Evolutionary conservation across 1,284 basidiomycete species (phyloP).

Genomic region (Marasmius sp.): DNA sequence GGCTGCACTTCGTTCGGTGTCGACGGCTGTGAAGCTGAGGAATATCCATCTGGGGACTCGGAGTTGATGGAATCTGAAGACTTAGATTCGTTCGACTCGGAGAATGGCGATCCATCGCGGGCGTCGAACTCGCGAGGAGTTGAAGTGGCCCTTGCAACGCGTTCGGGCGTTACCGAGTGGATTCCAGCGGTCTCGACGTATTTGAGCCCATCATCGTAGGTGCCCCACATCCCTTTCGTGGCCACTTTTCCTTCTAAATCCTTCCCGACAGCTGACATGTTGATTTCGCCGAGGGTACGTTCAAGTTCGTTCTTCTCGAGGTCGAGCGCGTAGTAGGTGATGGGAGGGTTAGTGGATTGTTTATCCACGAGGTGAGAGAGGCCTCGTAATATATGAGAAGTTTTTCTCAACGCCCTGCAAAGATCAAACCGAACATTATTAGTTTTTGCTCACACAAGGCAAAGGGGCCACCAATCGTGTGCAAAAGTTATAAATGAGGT

Average conservation of each 20-base stretch:
- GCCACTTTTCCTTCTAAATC: slow-evolving; percentile 68
- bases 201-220: slow-evolving; percentile 81
- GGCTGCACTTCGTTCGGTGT: slow-evolving; percentile 34
- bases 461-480: background rate
- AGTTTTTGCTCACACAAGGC: background rate
- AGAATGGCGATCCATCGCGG: slow-evolving; percentile 30
- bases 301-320: slow-evolving; percentile 86
- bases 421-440: slow-evolving; percentile 10
- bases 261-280: slow-evolving; percentile 62
- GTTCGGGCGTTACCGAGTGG: slow-evolving; percentile 13
- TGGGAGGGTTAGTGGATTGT: slow-evolving; percentile 41
- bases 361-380: slow-evolving; percentile 55
- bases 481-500: background rate
- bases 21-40: slow-evolving; percentile 30
- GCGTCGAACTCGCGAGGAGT: background rate
- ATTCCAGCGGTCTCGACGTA: slow-evolving; percentile 65
- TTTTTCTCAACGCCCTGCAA: slow-evolving; percentile 83
- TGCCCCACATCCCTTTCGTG: slow-evolving; percentile 85
- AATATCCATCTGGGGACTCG: slow-evolving; percentile 29
- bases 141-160: background rate
- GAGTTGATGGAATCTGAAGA: slow-evolving; percentile 14
- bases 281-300: slow-evolving; percentile 76
- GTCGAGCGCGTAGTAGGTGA: slow-evolving; percentile 93
- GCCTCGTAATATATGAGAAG: slow-evolving; percentile 81
- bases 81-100: slow-evolving; percentile 27